These are phyloP conservation scores for Corylus heterophylla DNA, from an alignment of 306 rosid species.

Conservation along the genomic window DNA sequence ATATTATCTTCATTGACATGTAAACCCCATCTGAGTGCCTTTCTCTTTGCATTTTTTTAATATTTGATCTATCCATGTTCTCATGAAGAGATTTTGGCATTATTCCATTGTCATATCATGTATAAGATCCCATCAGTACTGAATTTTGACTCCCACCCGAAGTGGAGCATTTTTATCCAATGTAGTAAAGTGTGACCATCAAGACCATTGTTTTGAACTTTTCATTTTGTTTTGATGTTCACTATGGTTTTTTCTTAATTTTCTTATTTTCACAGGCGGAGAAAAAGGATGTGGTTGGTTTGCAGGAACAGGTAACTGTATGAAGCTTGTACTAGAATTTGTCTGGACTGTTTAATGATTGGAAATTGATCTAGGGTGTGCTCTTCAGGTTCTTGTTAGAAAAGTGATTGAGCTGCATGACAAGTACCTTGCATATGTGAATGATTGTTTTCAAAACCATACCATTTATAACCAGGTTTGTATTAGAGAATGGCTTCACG, in stretches of 20 bases:
- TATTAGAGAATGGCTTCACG: not conserved
- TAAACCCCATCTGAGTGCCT: no score
- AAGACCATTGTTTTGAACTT: not conserved
- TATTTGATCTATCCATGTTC: no score
- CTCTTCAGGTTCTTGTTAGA: slow-evolving; percentile 54
- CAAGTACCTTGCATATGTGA: slow-evolving; percentile 64
- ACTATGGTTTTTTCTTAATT: slow-evolving; percentile 17
- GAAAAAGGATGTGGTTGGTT: slow-evolving; percentile 68
- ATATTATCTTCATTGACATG: no score
- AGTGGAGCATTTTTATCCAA: no score
- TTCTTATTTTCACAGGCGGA: slow-evolving; percentile 64
- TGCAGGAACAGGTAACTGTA: slow-evolving; percentile 55
- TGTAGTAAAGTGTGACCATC: no score
- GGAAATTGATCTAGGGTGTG: slow-evolving; percentile 35
- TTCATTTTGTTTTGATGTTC: slow-evolving; percentile 27
- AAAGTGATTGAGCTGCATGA: slow-evolving; percentile 61
- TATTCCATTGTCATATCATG: no score
- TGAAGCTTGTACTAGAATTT: slow-evolving; percentile 4
- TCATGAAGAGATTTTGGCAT: no score
- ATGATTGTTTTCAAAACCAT: slow-evolving; percentile 82
- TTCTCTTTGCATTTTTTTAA: no score
- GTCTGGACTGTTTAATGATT: not conserved
- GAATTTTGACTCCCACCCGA: no score
- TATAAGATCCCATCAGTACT: no score
- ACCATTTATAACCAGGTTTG: slow-evolving; percentile 58